Base-by-base conservation (phyloP, 768 basidiomycete species). In the Leccinum subgranulosum region DNA sequence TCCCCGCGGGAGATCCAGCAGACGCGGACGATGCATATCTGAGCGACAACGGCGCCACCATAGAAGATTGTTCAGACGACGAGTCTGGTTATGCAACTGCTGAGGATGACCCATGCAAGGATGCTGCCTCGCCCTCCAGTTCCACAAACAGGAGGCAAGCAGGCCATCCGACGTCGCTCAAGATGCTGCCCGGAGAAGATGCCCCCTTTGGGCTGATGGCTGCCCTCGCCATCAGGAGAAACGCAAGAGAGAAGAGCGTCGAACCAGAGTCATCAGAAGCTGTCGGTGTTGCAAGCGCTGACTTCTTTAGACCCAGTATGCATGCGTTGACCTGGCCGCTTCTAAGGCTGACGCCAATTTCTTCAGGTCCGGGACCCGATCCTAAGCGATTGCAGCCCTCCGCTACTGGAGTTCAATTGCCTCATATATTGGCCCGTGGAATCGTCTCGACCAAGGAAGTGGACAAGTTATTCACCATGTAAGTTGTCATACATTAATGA, bases 121-220 rank as follows among this genome's bases (percentile, higher is more conserved):
- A 64, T 3, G 47, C 62, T 4, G 48, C 69, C 66, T 63, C 79
- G 70, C 66, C 73, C 63, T 56, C 65, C 60, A 66, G 59, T 39
- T 67, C 60, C 48, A 69, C 47, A 45, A 74, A 72, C 54, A 84
- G 75, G 70, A 80, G 77, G 65, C 69, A 76, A 34, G 43, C 68
- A 51, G 56, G 55, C 9, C 70, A 71, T n/a, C 65, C 74, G 34
- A 85, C 80, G 64, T 31, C 51, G 11, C 79, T 81, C 19, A 82
- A 81, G 33, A 79, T 80, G 55, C 70, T 90, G 17, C 87, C 88
- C 2, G 80, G 74, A 43, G 82, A 79, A 56, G 85, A 84, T 0
- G 77, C 81, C 23, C 89, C 90, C 8, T 86, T 86, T 66, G 90
- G 90, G n/a, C 68, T 92, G 57, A 86, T 92, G 72, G 87, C 86